Percentiles rank a stretch among this genome's conserved stretches.
phyloP scores from a whole-genome alignment of 2,329 filamentous ascomycete genomes.

The Escovopsis weberi region DNA sequence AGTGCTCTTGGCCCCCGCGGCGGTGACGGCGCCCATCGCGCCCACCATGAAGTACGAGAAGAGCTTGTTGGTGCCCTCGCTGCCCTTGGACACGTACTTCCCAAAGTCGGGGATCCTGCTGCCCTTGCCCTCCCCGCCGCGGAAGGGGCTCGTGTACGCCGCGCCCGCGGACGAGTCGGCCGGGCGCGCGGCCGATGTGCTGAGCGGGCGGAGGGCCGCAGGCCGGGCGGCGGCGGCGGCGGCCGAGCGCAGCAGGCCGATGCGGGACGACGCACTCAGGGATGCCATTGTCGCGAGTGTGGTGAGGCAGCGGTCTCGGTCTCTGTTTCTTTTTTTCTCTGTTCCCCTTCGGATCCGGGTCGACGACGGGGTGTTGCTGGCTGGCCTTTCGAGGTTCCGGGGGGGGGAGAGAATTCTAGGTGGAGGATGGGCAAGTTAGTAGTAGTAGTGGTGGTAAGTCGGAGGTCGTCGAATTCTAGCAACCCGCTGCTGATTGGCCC shows the following conservation, averaged over 20 bases:
- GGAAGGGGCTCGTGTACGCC: constrained; percentile 50
- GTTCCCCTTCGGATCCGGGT: too few species aligned
- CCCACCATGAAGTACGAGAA: constrained; percentile 99
- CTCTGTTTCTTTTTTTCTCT: too few species aligned
- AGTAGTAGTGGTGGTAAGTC: constrained; percentile 8
- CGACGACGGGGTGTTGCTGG: too few species aligned
- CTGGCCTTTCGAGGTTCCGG: too few species aligned
- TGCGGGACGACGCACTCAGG: constrained; percentile 49
- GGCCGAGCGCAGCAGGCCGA: constrained; percentile 50
- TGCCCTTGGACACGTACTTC: constrained; percentile 64
- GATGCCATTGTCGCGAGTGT: constrained; percentile 40
- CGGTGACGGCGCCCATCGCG: constrained; percentile 79
- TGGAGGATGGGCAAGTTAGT: not conserved
- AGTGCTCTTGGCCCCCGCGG: constrained; percentile 91
- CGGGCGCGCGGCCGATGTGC: constrained; percentile 36
- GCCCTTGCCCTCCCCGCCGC: constrained; percentile 38
- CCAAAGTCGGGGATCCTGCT: constrained; percentile 78
- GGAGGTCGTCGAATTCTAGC: constrained; percentile 11
- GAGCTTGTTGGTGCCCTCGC: constrained; percentile 62
- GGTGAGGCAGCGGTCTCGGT: too few species aligned
- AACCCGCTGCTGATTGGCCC: constrained; percentile 15
- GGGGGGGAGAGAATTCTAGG: too few species aligned
- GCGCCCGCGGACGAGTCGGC: constrained; percentile 32
- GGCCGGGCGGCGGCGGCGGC: constrained; percentile 28
- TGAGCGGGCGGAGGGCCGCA: constrained; percentile 37